These are phyloP conservation scores for Scheffersomyces insectosa DNA, from an alignment of 1,139 yeast species.

Conservation along the genomic window DNA sequence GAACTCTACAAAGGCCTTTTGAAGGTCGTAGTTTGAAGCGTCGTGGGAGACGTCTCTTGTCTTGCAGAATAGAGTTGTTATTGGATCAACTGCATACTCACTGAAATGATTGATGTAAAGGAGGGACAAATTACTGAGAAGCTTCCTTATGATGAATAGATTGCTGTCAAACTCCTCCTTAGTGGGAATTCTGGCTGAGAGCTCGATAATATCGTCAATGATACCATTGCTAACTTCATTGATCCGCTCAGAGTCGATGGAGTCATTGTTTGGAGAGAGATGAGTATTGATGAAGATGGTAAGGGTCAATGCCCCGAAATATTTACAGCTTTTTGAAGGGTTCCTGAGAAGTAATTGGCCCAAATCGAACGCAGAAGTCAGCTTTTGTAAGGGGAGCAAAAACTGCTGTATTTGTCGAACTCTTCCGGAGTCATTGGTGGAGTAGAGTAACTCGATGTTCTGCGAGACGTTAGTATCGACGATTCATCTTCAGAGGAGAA, in stretches of 20 bases:
- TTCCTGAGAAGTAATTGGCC: slow-evolving; percentile 50
- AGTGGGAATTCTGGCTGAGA: slow-evolving; percentile 4
- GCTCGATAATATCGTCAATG: slow-evolving; percentile 7
- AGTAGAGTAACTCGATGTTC: slow-evolving; percentile 43
- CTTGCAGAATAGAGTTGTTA: slow-evolving; percentile 3
- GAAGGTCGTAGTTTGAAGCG: neutral
- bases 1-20: slow-evolving; percentile 1
- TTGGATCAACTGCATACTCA: slow-evolving; percentile 5
- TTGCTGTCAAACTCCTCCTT: slow-evolving; percentile 10
- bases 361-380: slow-evolving; percentile 48
- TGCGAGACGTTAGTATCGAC: slow-evolving; percentile 10
- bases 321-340: slow-evolving; percentile 52
- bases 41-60: neutral
- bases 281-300: slow-evolving; percentile 55
- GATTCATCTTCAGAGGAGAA: neutral
- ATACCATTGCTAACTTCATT: slow-evolving; percentile 7
- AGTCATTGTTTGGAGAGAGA: slow-evolving; percentile 1
- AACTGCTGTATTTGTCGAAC: slow-evolving; percentile 50
- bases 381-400: slow-evolving; percentile 57
- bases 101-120: slow-evolving; percentile 35
- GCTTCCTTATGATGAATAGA: slow-evolving; percentile 31
- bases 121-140: slow-evolving; percentile 54
- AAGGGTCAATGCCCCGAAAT: slow-evolving; percentile 73
- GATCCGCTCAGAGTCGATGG: slow-evolving; percentile 3
- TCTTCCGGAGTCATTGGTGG: slow-evolving; percentile 41